These are phyloP conservation scores for Boletus reticulatus DNA, from an alignment of 768 basidiomycete species.

Conservation along the genomic window DNA sequence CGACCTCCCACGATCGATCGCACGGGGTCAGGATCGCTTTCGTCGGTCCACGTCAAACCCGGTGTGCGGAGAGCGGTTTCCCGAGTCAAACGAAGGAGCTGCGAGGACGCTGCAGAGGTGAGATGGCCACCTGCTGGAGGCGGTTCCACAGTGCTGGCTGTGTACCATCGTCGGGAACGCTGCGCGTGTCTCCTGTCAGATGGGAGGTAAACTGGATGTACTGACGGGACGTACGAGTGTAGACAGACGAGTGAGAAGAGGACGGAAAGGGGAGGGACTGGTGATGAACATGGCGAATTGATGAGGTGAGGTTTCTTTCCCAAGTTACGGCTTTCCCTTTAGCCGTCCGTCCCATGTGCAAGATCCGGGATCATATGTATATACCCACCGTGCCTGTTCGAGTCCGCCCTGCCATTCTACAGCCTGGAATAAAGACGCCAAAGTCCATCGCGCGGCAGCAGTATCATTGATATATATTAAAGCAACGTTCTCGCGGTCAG, in stretches of 20 bases:
- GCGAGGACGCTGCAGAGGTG: slow-evolving; percentile 68
- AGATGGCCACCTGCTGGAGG: slow-evolving; percentile 81
- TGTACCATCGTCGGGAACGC: slow-evolving; percentile 43
- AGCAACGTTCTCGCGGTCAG: slow-evolving; percentile 17
- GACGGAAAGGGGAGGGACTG: slow-evolving; percentile 14
- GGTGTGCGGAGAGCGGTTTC: slow-evolving; percentile 72
- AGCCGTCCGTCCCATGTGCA: slow-evolving; percentile 5
- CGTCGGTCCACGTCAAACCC: slow-evolving; percentile 70
- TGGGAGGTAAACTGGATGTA: not conserved
- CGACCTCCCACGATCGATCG: slow-evolving; percentile 62
- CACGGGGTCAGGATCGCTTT: slow-evolving; percentile 41
- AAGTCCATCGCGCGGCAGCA: not conserved
- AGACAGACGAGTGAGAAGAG: slow-evolving; percentile 16
- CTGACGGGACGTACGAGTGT: slow-evolving; percentile 13
- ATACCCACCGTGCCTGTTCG: slow-evolving; percentile 4
- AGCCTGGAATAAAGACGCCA: not conserved
- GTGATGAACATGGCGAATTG: slow-evolving; percentile 23
- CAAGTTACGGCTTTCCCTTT: not conserved
- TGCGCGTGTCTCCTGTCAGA: slow-evolving; percentile 3
- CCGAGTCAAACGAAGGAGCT: slow-evolving; percentile 60
- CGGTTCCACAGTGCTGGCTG: slow-evolving; percentile 50
- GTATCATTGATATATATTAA: not conserved
- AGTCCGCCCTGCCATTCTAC: not conserved
- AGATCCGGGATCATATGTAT: slow-evolving; percentile 26
- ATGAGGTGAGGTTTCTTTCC: not conserved